Evolutionary conservation across 139 green algal genomes (phyloP).

Genomic region (Chlamydomonas incerta): DNA sequence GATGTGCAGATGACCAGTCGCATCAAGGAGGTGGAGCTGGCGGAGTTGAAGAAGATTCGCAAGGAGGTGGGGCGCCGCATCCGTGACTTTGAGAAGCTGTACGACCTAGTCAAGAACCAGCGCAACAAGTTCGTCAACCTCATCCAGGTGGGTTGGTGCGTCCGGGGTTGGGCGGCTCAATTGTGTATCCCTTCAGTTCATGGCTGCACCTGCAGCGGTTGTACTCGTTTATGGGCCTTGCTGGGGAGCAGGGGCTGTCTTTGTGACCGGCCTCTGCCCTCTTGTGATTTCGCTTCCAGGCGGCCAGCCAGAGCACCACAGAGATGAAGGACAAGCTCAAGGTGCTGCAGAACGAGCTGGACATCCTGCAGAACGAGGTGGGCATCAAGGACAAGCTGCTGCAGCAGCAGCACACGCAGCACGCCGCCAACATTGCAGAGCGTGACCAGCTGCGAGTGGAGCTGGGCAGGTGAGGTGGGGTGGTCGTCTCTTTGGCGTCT

Average conservation of each 20-base stretch:
- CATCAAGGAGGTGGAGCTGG: constrained; percentile 67
- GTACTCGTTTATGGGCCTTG: too few relatives aligned
- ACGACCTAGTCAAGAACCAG: constrained; percentile 89
- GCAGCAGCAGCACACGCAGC: constrained; percentile 61
- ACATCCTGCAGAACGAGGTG: constrained; percentile 76
- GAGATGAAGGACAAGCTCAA: constrained; percentile 89
- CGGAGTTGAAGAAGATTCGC: constrained; percentile 77
- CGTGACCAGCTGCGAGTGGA: constrained; percentile 75
- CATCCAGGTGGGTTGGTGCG: too few relatives aligned
- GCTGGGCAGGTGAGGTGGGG: constrained; percentile 69
- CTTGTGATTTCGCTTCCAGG: constrained; percentile 22
- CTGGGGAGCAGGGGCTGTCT: too few relatives aligned
- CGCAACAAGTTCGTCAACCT: constrained; percentile 86
- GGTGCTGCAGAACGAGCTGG: constrained; percentile 80
- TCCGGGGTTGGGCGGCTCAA: too few relatives aligned
- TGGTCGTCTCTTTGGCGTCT: too few relatives aligned
- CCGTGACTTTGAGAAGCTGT: constrained; percentile 82
- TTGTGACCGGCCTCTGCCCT: neutral
- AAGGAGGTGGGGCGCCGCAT: constrained; percentile 58
- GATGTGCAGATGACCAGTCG: constrained; percentile 46
- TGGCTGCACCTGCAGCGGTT: too few relatives aligned
- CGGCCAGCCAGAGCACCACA: constrained; percentile 69
- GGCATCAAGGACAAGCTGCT: constrained; percentile 76
- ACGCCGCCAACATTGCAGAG: constrained; percentile 56
- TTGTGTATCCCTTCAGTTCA: too few relatives aligned